Evolutionary conservation across 805 yeast species (phyloP).

Genomic region (Candida xyloterini): DNA sequence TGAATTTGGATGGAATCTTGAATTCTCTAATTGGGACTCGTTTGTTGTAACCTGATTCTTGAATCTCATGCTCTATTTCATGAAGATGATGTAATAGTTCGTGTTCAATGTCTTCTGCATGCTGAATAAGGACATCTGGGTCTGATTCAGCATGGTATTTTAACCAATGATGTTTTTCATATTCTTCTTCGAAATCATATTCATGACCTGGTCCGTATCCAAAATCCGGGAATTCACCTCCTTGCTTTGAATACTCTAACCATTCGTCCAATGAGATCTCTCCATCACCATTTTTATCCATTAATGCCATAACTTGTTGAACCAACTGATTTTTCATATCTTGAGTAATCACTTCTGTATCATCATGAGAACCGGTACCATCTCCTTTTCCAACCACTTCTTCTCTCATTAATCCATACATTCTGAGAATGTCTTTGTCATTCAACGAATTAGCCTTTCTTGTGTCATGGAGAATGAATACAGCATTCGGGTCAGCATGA

Average conservation of each 20-base stretch:
- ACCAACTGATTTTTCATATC: slow-evolving; percentile 56
- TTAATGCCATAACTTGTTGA: slow-evolving; percentile 48
- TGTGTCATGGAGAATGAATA: slow-evolving; percentile 79
- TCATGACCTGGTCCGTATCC: slow-evolving; percentile 88
- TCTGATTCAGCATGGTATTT: slow-evolving; percentile 72
- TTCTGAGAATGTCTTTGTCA: slow-evolving; percentile 62
- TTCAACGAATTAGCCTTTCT: slow-evolving; percentile 55
- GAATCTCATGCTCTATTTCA: slow-evolving; percentile 61
- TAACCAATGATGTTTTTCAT: slow-evolving; percentile 94
- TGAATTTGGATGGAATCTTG: slow-evolving; percentile 23
- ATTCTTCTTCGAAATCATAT: slow-evolving; percentile 88
- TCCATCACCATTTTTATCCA: slow-evolving; percentile 69
- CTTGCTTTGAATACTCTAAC: slow-evolving; percentile 53
- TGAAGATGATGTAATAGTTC: slow-evolving; percentile 83
- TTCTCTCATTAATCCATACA: slow-evolving; percentile 76
- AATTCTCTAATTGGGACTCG: slow-evolving; percentile 20
- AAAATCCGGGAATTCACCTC: slow-evolving; percentile 83
- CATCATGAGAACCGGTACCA: slow-evolving; percentile 80
- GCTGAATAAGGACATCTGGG: slow-evolving; percentile 77
- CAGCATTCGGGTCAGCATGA: slow-evolving; percentile 66
- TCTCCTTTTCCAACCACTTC: slow-evolving; percentile 83
- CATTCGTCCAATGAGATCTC: slow-evolving; percentile 67
- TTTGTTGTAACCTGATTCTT: slow-evolving; percentile 16
- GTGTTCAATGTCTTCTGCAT: slow-evolving; percentile 86
- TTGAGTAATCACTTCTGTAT: slow-evolving; percentile 55